Base-by-base conservation (phyloP, 352 stramenopile genomes). In the Pythium pectinolyticum region DNA sequence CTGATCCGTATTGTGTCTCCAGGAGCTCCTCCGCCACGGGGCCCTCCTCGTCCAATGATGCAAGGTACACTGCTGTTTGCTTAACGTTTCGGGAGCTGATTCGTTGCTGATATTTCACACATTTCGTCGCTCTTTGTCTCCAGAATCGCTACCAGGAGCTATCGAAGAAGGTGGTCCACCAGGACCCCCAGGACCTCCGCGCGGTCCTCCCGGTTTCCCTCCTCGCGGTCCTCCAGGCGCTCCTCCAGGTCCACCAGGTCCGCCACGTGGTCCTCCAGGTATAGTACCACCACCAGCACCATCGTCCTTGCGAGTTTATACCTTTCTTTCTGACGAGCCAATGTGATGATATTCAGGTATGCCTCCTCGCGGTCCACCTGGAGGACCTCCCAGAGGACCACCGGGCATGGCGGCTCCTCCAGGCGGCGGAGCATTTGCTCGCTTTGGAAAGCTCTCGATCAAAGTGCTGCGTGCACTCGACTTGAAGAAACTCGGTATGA, bases 401-500 rank as follows among this genome's bases (percentile, higher is more conserved):
- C 39, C 71, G 32, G 66, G 59, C n/a, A 66, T 63, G 51, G n/a
- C n/a, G n/a, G 71, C 61, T 45, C 65, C 82, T 49, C 67, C 77
- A 9, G 69, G 76, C 27, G 60, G 43, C 14, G 70, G 78, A 5
- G 82, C 82, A 12, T 86, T 94, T 47, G 77, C 84, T 49, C 91
- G 94, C 22, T 97, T 98, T 64, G 93, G 92, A 15, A 96, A 97
- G 56, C 77, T 98, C 1, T 80, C 86, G 7, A 67, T 98, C 35
- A 97, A 95, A 65, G 82, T 97, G 37, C 65, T 98, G 40, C 90
- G 90, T 37, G 94, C 90, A 0, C 63, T 97, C 19, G 94, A 98
- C 48, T 74, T 98, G 19, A 97, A 97, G 69, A 95, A 93, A 34
- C 69, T 96, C 11, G 92, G 90, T 17, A 95, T 97, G 75, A 93